Percentiles rank a stretch among this genome's conserved stretches.
Conservation (phyloP, 495 filamentous ascomycete species). For the Aspergillus sparsus region DNA sequence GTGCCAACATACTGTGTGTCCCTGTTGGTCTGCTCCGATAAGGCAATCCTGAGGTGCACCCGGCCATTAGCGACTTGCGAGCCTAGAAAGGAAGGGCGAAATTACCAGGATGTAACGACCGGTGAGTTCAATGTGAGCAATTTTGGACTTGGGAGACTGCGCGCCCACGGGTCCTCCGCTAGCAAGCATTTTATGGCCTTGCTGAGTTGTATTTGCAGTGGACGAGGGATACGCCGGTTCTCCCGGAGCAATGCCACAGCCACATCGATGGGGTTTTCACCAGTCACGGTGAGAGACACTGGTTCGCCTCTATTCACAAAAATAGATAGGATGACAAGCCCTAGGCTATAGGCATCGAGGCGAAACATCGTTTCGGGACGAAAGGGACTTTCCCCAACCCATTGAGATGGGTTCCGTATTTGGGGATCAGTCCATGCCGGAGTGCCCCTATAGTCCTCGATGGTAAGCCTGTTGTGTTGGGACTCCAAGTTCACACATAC, state of each 20-base stretch:
- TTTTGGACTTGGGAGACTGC: conserved; percentile 18
- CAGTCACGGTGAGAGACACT: conserved; percentile 2
- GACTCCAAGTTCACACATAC: conserved; percentile 27
- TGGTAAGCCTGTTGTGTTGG: conserved; percentile 14
- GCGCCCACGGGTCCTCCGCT: conserved; percentile 21
- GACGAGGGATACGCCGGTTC: conserved; percentile 14
- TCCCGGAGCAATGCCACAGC: conserved; percentile 11
- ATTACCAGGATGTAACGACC: conserved; percentile 26
- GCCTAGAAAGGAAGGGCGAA: too few relatives aligned
- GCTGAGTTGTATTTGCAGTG: conserved; percentile 15
- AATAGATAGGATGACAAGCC: conserved; percentile 21
- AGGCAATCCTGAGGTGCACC: background rate
- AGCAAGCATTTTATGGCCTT: conserved; percentile 17
- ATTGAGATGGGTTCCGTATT: conserved; percentile 6
- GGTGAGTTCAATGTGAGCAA: conserved; percentile 21
- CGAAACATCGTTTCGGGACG: conserved; percentile 21
- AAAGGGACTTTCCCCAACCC: conserved; percentile 5
- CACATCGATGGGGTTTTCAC: background rate
- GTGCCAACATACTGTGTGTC: conserved; percentile 15
- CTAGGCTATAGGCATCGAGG: conserved; percentile 27
- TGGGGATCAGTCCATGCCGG: conserved; percentile 30
- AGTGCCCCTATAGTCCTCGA: conserved; percentile 27
- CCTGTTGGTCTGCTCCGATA: background rate
- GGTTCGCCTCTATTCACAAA: conserved; percentile 19
- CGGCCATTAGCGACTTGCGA: too few relatives aligned